phyloP scores from a whole-genome alignment of 257 asterid species.

The Plectranthus barbatus region DNA sequence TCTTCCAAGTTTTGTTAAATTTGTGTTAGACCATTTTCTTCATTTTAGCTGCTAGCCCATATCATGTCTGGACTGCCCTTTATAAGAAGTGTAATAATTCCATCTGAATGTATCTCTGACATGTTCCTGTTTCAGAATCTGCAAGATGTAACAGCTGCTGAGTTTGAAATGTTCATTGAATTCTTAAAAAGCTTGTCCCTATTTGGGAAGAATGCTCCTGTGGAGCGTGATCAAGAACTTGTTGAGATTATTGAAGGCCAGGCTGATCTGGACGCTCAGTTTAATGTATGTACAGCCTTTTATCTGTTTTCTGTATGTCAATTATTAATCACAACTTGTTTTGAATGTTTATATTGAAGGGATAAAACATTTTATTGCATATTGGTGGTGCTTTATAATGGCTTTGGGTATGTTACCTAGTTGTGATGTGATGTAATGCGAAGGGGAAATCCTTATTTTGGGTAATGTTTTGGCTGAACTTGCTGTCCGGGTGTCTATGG shows the following conservation, averaged over 20 bases:
- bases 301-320: not conserved
- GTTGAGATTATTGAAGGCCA: slow-evolving; percentile 97
- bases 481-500: not conserved
- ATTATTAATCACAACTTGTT: not conserved
- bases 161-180: slow-evolving; percentile 82
- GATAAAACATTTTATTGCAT: slow-evolving; percentile 5
- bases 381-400: not conserved
- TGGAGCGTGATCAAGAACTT: slow-evolving; percentile 85
- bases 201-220: slow-evolving; percentile 76
- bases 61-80: not conserved
- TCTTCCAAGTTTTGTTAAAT: not conserved
- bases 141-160: slow-evolving; percentile 88
- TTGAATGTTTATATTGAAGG: not conserved
- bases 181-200: slow-evolving; percentile 86
- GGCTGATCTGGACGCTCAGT: slow-evolving; percentile 94
- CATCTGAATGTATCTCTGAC: not conserved
- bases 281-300: slow-evolving; percentile 46
- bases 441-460: not conserved
- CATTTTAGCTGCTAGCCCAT: not conserved
- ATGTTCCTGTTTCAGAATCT: slow-evolving; percentile 55
- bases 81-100: not conserved
- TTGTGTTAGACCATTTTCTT: not conserved
- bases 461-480: not conserved
- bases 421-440: not conserved
- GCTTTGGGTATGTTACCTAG: not conserved